Evolutionary conservation across 2,329 filamentous ascomycete species (phyloP), one percentile per base, ranked within the genome.

Genomic region (Colletotrichum plurivorum): DNA sequence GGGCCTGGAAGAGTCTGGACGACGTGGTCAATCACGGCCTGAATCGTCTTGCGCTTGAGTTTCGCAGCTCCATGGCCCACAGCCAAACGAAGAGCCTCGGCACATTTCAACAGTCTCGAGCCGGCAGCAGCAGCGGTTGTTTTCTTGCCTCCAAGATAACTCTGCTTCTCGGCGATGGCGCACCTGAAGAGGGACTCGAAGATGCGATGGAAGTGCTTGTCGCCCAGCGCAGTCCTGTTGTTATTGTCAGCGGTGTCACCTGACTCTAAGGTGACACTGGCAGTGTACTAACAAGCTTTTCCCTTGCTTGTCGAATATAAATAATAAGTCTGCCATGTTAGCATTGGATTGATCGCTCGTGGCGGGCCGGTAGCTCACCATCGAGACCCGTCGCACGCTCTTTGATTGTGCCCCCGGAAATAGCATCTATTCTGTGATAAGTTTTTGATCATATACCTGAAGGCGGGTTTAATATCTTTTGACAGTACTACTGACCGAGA

Each of bases 181-280:
- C 87, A 91, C 62, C 88, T 86, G 76, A 98, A 97, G 3, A 98
- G 83, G 1, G 89, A 88, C 75, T 98, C 94, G 74, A 94, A 93
- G 51, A 98, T 90, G 68, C 88, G 88, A 76, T 96, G 92, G 73
- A 93, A 97, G n/a, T 88, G 88, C 76, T 92, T 93, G 76, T 97
- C 94, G 53, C 87, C 88, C 41, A 97, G 83, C 13, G 80, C 75
- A 36, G 78, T 70, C 45, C 75, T 75, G 65, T 36, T 52, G 67
- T 64, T 70, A 18, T 36, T 49, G 22, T 61, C 16, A 56, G 36
- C 18, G 13, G 9, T 10, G 36, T 53, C 16, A 58, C 12, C n/a
- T 27, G 25, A 13, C 16, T 46, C 52, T 7, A 58, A 25, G 4
- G 6, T n/a, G 52, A 20, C 52, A 16, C n/a, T 9, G 22, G 9